phyloP scores from a whole-genome alignment of 148 eudicot genomes.

The Silene conica region DNA sequence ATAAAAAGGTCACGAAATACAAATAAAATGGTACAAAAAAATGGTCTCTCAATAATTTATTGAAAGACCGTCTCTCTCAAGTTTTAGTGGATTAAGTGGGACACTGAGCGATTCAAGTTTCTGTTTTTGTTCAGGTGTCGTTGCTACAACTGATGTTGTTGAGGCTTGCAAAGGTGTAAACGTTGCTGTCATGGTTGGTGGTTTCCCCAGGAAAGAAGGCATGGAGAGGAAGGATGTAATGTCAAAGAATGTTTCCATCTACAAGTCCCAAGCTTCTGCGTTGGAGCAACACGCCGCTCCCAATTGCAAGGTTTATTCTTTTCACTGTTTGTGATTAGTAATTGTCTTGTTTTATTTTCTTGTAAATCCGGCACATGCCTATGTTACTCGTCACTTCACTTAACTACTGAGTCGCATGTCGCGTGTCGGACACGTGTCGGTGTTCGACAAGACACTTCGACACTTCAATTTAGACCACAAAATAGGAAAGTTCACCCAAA shows the following conservation, averaged over 20 bases:
- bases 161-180: slow-evolving; percentile 94
- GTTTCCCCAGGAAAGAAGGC: slow-evolving; percentile 96
- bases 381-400: too few relatives aligned
- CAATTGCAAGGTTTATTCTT: slow-evolving; percentile 76
- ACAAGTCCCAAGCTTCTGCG: slow-evolving; percentile 94
- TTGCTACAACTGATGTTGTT: slow-evolving; percentile 84
- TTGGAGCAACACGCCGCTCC: slow-evolving; percentile 94
- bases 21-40: too few relatives aligned
- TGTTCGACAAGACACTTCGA: too few relatives aligned
- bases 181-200: slow-evolving; percentile 92
- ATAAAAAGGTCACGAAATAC: too few relatives aligned
- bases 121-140: slow-evolving; percentile 37
- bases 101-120: too few relatives aligned
- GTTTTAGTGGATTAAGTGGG: too few relatives aligned
- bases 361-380: neutral
- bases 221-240: slow-evolving; percentile 96
- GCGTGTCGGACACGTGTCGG: too few relatives aligned
- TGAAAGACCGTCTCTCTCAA: too few relatives aligned
- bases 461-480: too few relatives aligned
- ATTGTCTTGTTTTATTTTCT: neutral
- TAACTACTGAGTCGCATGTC: too few relatives aligned
- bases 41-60: too few relatives aligned
- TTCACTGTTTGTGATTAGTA: neutral
- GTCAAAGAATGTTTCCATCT: slow-evolving; percentile 90
- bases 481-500: too few relatives aligned